Conservation (phyloP, 495 filamentous ascomycete species). For the Hypoxylon perforatum region DNA sequence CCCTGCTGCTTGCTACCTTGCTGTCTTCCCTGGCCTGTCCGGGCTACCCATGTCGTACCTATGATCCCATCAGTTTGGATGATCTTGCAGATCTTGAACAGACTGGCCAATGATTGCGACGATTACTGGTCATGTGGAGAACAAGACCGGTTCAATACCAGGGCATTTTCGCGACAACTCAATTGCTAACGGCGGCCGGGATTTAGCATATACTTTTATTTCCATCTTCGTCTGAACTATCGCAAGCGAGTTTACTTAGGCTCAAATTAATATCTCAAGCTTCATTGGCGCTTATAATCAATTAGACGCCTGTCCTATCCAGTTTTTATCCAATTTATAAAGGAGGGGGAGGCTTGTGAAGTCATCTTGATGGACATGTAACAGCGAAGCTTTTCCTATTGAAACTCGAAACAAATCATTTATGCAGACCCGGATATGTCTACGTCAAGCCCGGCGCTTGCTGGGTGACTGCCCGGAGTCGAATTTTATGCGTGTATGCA, state of each 20-base stretch:
- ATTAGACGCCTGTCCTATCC: constrained; percentile 11
- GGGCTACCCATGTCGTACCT: constrained; percentile 32
- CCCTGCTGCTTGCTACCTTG: neutral
- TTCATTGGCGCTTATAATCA: constrained; percentile 20
- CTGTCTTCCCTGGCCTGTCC: too few species aligned
- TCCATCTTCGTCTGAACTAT: constrained; percentile 17
- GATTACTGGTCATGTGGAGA: constrained; percentile 38
- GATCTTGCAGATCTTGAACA: constrained; percentile 43
- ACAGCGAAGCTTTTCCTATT: constrained; percentile 4
- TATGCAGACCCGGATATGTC: neutral
- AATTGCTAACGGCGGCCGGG: constrained; percentile 6
- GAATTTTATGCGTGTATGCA: constrained; percentile 13
- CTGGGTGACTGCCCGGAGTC: constrained; percentile 1
- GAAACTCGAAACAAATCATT: neutral
- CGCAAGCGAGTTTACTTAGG: neutral
- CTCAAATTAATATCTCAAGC: constrained; percentile 20
- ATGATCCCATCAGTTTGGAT: constrained; percentile 45
- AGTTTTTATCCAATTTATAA: neutral
- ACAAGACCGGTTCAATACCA: constrained; percentile 21
- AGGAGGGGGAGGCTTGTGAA: neutral
- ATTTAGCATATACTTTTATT: constrained; percentile 6
- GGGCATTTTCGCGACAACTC: constrained; percentile 10
- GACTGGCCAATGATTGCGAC: constrained; percentile 18
- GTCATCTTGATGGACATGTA: neutral
- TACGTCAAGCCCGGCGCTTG: constrained; percentile 20